phyloP scores from a whole-genome alignment of 2,329 filamentous ascomycete species.

The Colletotrichum tropicale region DNA sequence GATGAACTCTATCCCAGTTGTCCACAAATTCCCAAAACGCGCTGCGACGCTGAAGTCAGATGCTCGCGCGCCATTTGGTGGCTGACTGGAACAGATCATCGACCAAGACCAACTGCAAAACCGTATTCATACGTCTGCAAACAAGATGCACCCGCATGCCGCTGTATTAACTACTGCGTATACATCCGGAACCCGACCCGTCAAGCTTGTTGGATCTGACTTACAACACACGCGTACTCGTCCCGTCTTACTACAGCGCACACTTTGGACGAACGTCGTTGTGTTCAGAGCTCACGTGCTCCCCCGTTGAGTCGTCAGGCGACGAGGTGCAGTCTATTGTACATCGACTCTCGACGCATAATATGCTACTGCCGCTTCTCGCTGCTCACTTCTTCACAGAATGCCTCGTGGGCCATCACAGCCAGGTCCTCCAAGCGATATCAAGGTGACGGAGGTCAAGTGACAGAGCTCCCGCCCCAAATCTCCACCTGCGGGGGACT shows the following conservation, averaged over 20 bases:
- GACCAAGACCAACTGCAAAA: not conserved
- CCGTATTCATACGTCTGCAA: not conserved
- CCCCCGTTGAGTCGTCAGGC: not conserved
- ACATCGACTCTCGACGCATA: not conserved
- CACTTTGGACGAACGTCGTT: not conserved
- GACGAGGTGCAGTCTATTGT: not conserved
- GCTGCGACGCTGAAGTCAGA: not conserved
- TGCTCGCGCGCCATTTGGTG: not conserved
- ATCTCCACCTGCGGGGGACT: not conserved
- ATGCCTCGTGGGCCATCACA: not conserved
- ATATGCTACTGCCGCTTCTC: not conserved
- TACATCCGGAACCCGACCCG: not conserved
- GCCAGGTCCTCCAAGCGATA: not conserved
- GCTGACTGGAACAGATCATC: not conserved
- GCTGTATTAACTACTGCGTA: not conserved
- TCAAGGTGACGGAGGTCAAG: not conserved
- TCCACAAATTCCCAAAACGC: not conserved
- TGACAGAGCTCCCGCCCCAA: not conserved
- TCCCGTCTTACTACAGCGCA: not conserved
- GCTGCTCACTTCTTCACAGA: not conserved
- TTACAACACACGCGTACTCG: not conserved
- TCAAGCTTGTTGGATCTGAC: not conserved
- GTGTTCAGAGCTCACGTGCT: not conserved
- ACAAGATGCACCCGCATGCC: not conserved
- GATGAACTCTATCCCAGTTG: constrained; percentile 12